phyloP scores from a whole-genome alignment of 2,329 filamentous ascomycete genomes.

The Cytospora mali region DNA sequence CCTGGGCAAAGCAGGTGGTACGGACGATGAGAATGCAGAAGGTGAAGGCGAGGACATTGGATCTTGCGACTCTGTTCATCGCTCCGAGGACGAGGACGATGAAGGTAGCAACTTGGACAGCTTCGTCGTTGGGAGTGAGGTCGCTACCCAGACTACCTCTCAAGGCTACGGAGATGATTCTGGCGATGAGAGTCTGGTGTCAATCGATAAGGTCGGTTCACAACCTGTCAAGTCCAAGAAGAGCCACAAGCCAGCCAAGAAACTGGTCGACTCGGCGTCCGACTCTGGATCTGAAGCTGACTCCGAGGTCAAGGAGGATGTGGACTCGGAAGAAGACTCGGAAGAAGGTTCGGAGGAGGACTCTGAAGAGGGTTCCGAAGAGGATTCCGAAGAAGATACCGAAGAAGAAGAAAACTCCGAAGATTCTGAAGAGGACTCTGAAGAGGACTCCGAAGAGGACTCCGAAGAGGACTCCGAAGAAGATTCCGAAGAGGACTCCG shows the following conservation, averaged over 20 bases:
- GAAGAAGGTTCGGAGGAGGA: background rate
- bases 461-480: too few relatives aligned
- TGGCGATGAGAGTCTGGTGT: constrained; percentile 43
- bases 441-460: background rate
- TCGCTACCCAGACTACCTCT: constrained; percentile 32
- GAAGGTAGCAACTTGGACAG: constrained; percentile 57
- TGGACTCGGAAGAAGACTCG: background rate
- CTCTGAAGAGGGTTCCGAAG: background rate
- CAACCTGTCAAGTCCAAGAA: constrained; percentile 38
- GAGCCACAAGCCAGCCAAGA: constrained; percentile 32
- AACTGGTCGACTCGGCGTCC: constrained; percentile 38
- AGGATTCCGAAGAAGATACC: too few relatives aligned
- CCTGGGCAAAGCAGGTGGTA: constrained; percentile 79
- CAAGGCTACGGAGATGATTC: constrained; percentile 34
- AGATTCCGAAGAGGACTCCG: background rate
- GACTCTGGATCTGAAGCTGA: constrained; percentile 32
- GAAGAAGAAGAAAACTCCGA: too few relatives aligned
- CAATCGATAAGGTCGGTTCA: constrained; percentile 41
- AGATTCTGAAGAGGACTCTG: background rate
- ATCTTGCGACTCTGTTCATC: constrained; percentile 66
- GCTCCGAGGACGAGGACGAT: constrained; percentile 56
- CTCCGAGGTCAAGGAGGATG: background rate
- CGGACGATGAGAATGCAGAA: constrained; percentile 86
- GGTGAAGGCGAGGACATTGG: constrained; percentile 80
- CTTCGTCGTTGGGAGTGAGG: constrained; percentile 58